Conservation (phyloP, 495 filamentous ascomycete genomes). For the Cercophora samala region DNA sequence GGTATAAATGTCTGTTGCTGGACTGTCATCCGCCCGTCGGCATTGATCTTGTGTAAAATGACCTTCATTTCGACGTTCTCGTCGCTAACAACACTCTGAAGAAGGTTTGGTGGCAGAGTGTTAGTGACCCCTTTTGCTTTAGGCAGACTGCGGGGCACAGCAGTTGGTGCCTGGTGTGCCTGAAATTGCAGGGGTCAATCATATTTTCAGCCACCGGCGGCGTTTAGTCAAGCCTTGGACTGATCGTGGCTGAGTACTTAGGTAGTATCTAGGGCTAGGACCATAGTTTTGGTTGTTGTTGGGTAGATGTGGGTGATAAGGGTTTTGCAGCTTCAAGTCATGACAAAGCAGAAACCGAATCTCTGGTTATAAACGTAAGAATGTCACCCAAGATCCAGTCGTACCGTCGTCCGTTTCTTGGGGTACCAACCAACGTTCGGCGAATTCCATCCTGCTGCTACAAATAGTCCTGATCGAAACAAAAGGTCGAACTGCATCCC, state of each 20-base stretch:
- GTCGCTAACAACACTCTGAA: neutral
- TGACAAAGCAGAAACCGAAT: neutral
- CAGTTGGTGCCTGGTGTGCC: neutral
- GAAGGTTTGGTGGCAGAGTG: neutral
- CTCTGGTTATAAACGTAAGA: neutral
- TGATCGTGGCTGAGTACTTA: no score
- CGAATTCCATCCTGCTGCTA: neutral
- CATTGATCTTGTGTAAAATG: neutral
- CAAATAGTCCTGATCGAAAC: neutral
- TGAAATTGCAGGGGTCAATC: neutral
- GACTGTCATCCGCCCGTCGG: neutral
- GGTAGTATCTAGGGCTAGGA: no score
- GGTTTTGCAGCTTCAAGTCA: no score
- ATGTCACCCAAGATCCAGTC: neutral
- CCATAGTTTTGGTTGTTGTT: no score
- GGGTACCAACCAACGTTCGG: neutral
- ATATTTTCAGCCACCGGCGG: no score
- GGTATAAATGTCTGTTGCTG: neutral
- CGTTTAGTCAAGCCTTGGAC: no score
- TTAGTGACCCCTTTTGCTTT: neutral
- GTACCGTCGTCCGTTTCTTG: neutral
- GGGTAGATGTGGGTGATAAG: no score
- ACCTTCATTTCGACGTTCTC: neutral
- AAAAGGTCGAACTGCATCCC: slow-evolving; percentile 1
- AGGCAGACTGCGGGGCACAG: neutral